Base-by-base conservation (phyloP, 176 grass and related monocot genomes). In the Carex pumila region DNA sequence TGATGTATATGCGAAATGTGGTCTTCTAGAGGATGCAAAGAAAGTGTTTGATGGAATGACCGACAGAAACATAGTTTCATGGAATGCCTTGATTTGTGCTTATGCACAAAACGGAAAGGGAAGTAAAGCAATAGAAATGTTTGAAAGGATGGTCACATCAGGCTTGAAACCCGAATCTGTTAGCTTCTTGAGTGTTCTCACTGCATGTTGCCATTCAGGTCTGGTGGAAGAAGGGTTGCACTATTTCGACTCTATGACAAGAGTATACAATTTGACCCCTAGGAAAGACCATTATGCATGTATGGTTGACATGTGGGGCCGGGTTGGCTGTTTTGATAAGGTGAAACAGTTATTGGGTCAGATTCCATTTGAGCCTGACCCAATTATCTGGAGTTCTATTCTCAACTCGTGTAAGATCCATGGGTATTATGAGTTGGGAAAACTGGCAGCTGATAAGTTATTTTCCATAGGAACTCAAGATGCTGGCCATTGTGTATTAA, bases 331-430 rank as follows among this genome's bases (percentile, higher is more conserved):
- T 69, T 93, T 98, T 6, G 86, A 88, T 81, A 80, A 93, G 68
- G 62, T 98, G 67, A 82, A 94, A 81, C 87, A 90, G 62, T 83
- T 94, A 82, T 57, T 98, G 79, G 71, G 62, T 63, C 69, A 89
- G 69, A 93, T 93, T 43, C 89, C 92, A 17, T 94, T 93, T 69
- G 89, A 90, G 61, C 86, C 45, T 68, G 88, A 71, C 84, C 79
- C 92, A 52, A 85, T 93, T 73, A 95, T 98, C 77, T 98, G 95
- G 95, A 93, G 84, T 63, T 95, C 92, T 25, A 88, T 98, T 89
- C 89, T 98, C 80, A 87, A 95, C 87, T 98, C 91, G 1, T 91
- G 95, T 81, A 94, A 89, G 61, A 90, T 94, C 65, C 89, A 97
- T 60, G 90, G 87, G 62, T 90, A 97, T 77, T 77, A 91, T 82